Base-by-base conservation (phyloP, 176 grass and related monocot species). In the Poa annua region DNA sequence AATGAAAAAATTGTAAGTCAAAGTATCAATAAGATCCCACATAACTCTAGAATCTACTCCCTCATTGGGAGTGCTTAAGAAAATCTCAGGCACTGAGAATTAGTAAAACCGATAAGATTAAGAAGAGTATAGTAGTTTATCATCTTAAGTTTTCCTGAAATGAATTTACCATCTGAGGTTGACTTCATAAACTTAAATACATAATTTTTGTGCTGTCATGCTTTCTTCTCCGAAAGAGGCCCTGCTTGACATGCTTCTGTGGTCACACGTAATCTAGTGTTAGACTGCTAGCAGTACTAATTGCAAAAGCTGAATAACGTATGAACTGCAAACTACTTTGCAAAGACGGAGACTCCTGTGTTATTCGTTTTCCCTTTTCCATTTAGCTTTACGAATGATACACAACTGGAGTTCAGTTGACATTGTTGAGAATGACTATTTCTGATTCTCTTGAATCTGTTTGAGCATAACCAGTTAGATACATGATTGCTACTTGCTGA, bases 391-490 rank as follows among this genome's bases (percentile, higher is more conserved):
- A 52, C 79, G 34, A 24, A 45, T 51, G 38, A 38, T 83, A 63
- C 17, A 24, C 68, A 44, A 65, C 64, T 65, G 66, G 55, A 52
- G 22, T 47, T 65, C 13, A 54, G 12, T 10, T 3, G 22, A 45
- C 48, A 74, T 9, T 49, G 15, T 53, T 78, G 7, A 8, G 38
- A 56, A n/a, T 76, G 25, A 45, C 19, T 6, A 9, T 4, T 13
- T 55, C 3, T 19, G 0, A 20, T 22, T 66, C 19, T 45, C 15
- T 53, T 39, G 19, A 79, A 66, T 56, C 21, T 11, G 7, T 17
- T 73, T 51, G 25, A 66, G 77, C 6, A 72, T 82, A 65, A n/a
- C n/a, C 5, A 73, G 15, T 15, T 84, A 11, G 11, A 88, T 85
- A 17, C 2, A 78, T 32, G 79, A 49, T 80, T 32, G 3, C 44